Base-by-base conservation (phyloP, 495 filamentous ascomycete species). In the Penicillium steckii region DNA sequence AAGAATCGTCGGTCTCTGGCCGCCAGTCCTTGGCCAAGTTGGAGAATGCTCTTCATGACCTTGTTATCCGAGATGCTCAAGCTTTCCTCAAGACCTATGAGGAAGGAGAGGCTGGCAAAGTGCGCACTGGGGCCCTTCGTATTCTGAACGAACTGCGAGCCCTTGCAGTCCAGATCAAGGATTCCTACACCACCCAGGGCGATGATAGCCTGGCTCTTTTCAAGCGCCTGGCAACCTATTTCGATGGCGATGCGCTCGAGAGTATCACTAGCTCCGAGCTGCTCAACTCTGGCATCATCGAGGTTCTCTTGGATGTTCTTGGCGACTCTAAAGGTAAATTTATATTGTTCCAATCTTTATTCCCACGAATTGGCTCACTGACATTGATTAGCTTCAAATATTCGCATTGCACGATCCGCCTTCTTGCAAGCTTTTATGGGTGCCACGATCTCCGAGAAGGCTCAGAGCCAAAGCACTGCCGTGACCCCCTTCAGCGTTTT, bases 371-470 rank as follows among this genome's bases (percentile, higher is more conserved):
- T 21, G 9, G 3, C 7, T 23, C 10, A 23, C 29, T 49, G 26
- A 40, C 24, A 18, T 13, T 21, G 8, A 32, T 10, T 46, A 65
- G 59, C 46, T 8, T 35, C 62, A 6, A 52, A 61, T n/a, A 71
- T 71, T 52, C 70, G 67, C n/a, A 63, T 84, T 42, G 87, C 91
- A 30, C 83, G 93, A 46, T 83, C 90, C 10, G 84, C 85, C 23
- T 99, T 99, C 57, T 75, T 97, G 9, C 84, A 96, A 61, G 87
- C 95, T n/a, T 99, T 99, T 69, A 96, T 99, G 92, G 82, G 83
- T 22, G 74, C 82, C 17, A 79, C 78, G 30, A 84, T 81, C 45
- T 80, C 83, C 15, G 82, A 79, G 48, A 80, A 76, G 45, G 73
- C 83, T 3, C 83, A 80, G 64, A 85, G 81, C 17, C 79, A 84